Evolutionary conservation across 768 basidiomycete species (phyloP).

Genomic region (Pisolithus albus): DNA sequence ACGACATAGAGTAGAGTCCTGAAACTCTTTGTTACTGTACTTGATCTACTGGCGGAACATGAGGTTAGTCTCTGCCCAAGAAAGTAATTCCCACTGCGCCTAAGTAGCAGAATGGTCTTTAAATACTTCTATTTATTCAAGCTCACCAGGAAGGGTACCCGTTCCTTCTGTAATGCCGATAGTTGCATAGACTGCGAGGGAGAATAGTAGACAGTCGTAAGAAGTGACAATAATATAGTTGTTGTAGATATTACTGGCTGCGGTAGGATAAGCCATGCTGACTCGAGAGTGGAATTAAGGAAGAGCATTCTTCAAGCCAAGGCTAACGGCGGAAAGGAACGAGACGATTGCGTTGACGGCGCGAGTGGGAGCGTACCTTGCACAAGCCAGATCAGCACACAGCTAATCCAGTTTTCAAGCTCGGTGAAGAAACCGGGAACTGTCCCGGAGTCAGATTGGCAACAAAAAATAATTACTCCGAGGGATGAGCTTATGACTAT

Average conservation of each 20-base stretch:
- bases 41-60: too few species aligned
- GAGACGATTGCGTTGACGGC: not conserved
- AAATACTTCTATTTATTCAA: not conserved
- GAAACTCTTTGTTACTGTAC: too few species aligned
- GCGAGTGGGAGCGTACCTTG: not conserved
- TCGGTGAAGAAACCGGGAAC: not conserved
- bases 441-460: not conserved
- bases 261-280: not conserved
- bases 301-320: slow-evolving; percentile 44
- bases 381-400: not conserved
- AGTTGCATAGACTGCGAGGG: not conserved
- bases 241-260: too few species aligned
- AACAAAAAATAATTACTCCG: too few species aligned
- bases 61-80: not conserved
- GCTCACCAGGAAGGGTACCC: too few species aligned
- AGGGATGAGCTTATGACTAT: not conserved
- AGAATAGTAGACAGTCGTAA: not conserved
- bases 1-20: too few species aligned
- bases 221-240: not conserved
- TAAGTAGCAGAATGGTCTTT: not conserved
- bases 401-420: not conserved
- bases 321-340: slow-evolving; percentile 42
- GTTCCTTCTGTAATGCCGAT: not conserved
- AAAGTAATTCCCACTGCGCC: not conserved
- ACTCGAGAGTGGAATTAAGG: not conserved